Evolutionary conservation across 257 asterid species (phyloP).

Genomic region (Solanum infundibuliforme): DNA sequence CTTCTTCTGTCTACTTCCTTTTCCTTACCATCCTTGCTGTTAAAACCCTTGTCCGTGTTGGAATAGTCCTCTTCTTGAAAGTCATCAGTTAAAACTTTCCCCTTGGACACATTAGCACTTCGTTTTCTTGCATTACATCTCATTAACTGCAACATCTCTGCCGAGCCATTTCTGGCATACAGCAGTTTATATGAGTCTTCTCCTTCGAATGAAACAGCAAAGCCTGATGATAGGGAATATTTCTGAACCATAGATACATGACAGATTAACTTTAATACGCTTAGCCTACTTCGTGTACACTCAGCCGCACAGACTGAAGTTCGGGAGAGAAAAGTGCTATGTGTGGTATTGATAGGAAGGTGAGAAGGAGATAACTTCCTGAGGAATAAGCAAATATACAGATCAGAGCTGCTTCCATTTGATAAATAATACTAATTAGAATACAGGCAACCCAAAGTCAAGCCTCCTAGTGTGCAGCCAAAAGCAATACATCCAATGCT

Average conservation of each 20-base stretch:
- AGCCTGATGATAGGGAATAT: conserved; percentile 13
- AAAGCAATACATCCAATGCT: background rate
- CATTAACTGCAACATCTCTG: conserved; percentile 8
- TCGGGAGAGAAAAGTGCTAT: conserved; percentile 5
- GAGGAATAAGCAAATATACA: conserved; percentile 9
- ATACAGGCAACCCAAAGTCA: background rate
- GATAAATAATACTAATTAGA: background rate
- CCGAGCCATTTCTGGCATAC: conserved; percentile 12
- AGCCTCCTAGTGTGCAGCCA: background rate
- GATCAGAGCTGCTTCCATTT: background rate
- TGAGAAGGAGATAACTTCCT: conserved; percentile 43
- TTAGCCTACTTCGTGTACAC: conserved; percentile 3
- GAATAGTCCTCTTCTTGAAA: background rate
- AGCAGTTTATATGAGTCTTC: conserved; percentile 14
- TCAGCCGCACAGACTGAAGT: conserved; percentile 18
- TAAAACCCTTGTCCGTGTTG: background rate
- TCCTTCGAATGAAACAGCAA: conserved; percentile 14
- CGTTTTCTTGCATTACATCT: conserved; percentile 16
- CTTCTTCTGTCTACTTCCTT: conserved; percentile 14
- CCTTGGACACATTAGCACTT: conserved; percentile 5
- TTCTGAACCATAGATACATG: conserved; percentile 18
- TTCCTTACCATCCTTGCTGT: conserved; percentile 18
- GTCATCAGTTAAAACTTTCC: conserved; percentile 13
- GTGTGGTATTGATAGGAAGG: conserved; percentile 15
- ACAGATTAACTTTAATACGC: conserved; percentile 2